Base-by-base conservation (phyloP, 306 rosid species). In the Cicer chorassanicum region DNA sequence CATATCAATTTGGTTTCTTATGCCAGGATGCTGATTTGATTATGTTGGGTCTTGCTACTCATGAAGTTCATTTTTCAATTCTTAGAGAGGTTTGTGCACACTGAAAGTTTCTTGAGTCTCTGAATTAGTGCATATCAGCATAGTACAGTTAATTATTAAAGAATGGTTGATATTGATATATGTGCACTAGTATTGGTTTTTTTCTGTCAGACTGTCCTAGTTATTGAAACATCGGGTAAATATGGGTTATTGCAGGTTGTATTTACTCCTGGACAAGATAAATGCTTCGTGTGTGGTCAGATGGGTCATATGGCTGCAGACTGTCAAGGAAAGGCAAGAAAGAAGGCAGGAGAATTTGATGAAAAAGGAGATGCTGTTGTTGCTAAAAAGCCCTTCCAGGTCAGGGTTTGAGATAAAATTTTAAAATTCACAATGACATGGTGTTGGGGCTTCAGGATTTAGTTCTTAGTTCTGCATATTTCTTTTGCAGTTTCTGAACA, bases 1-100 rank as follows among this genome's bases (percentile, higher is more conserved):
- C 74, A 16, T 74, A 45, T 72, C 38, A 77, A 67, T 69, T 71
- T 78, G 51, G 39, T 77, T 62, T 82, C 49, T 29, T 18, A 44
- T 86, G 62, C 65, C 91, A 95, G 99, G 99, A 95, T 88, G 99
- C 99, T 9, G 99, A 95, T 88, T 84, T 95, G 84, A 95, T 95
- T 70, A 95, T 95, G 99, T 82, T 95, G 85, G 99, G 89, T 65
- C 82, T 95, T 85, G 96, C 99, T 75, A 95, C 98, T 61, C 99
- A 95, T 84, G 99, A 95, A 84, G 59, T 92, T 70, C 99, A 95
- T 87, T 95, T 95, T 82, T 90, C 99, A 71, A 92, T 95, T 76
- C 90, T 95, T 70, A 88, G 99, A 73, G 99, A 95, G 98, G 99
- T 95, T 68, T 78, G 94, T 80, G 70, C 54, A 71, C 51, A 39